A percentile compares a stretch with the other conserved stretches of the same genome.
phyloP scores from a whole-genome alignment of 2,329 filamentous ascomycete species.

The Aureobasidium sp. region DNA sequence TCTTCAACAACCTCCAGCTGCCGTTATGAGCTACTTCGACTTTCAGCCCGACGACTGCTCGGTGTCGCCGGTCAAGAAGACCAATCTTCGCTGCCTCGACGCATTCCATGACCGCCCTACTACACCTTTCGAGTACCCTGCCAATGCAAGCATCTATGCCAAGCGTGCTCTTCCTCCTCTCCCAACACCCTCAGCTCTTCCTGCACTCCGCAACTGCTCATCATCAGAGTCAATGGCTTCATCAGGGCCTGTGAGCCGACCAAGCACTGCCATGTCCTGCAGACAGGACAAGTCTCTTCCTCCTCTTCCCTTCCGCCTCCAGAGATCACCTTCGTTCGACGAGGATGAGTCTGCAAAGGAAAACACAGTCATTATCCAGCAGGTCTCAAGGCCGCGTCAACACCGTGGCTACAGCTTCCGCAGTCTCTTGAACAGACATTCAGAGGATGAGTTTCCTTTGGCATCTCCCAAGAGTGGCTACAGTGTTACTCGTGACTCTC shows the following conservation, averaged over 20 bases:
- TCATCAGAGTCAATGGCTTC: conserved; percentile 17
- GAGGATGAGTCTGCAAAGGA: conserved; percentile 13
- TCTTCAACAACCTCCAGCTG: conserved; percentile 9
- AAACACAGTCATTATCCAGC: conserved; percentile 1
- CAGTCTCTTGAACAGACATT: conserved; percentile 17
- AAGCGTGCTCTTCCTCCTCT: conserved; percentile 18
- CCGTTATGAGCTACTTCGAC: conserved; percentile 14
- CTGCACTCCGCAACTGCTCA: conserved; percentile 15
- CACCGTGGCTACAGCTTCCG: conserved; percentile 19
- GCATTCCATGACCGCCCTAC: conserved; percentile 17
- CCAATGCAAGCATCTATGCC: conserved; percentile 18
- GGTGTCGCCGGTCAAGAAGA: conserved; percentile 14
- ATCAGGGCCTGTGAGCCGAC: conserved; percentile 5
- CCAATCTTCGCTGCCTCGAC: conserved; percentile 17
- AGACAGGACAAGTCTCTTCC: conserved; percentile 17
- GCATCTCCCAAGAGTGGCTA: conserved; percentile 11
- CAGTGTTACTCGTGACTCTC: conserved; percentile 14
- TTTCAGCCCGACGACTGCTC: conserved; percentile 10
- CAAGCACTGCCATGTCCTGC: conserved; percentile 14
- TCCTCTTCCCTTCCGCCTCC: conserved; percentile 16
- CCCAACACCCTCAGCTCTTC: conserved; percentile 11
- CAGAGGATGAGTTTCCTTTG: conserved; percentile 12
- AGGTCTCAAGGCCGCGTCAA: conserved; percentile 16
- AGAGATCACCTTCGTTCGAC: conserved; percentile 18
- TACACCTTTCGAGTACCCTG: conserved; percentile 17